phyloP scores from a whole-genome alignment of 352 stramenopile species.

The Thalassiosira hispida region DNA sequence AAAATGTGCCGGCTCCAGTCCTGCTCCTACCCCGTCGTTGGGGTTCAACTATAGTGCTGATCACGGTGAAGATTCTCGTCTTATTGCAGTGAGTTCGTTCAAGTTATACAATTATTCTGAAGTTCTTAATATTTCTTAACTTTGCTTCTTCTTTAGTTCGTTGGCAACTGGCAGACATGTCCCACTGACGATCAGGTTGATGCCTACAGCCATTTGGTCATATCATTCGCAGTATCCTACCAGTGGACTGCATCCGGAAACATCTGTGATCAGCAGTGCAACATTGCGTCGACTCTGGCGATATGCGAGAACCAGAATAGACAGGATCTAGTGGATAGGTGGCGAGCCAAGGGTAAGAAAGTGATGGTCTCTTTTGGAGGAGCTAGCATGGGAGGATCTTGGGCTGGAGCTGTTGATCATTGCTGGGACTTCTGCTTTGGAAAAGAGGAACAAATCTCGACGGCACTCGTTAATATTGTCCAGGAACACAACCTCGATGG shows the following conservation, averaged over 20 bases:
- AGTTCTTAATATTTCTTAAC: too few relatives aligned
- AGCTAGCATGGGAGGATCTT: conserved; percentile 70
- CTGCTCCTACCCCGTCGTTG: too few relatives aligned
- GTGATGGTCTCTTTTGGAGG: conserved; percentile 74
- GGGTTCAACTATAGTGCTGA: too few relatives aligned
- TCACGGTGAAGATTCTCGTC: too few relatives aligned
- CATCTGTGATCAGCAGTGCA: not conserved
- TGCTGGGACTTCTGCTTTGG: conserved; percentile 81
- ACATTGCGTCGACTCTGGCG: not conserved
- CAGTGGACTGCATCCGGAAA: not conserved
- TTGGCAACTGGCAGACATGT: conserved; percentile 78
- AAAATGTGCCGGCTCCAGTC: too few relatives aligned
- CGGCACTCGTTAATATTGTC: conserved; percentile 55
- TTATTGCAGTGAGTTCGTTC: too few relatives aligned
- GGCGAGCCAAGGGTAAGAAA: conserved; percentile 63
- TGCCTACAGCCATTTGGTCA: conserved; percentile 74
- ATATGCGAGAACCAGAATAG: not conserved
- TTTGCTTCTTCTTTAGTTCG: conserved; percentile 69
- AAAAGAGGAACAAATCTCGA: conserved; percentile 61
- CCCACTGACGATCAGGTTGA: conserved; percentile 58
- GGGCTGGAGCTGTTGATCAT: conserved; percentile 60
- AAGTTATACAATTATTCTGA: too few relatives aligned
- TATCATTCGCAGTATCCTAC: conserved; percentile 73
- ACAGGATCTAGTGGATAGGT: not conserved
- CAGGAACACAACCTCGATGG: conserved; percentile 64